A percentile compares a stretch with the other conserved stretches of the same genome.
Conservation (phyloP, 371 early-diverging fungal species). For the Mucor saturninus region DNA sequence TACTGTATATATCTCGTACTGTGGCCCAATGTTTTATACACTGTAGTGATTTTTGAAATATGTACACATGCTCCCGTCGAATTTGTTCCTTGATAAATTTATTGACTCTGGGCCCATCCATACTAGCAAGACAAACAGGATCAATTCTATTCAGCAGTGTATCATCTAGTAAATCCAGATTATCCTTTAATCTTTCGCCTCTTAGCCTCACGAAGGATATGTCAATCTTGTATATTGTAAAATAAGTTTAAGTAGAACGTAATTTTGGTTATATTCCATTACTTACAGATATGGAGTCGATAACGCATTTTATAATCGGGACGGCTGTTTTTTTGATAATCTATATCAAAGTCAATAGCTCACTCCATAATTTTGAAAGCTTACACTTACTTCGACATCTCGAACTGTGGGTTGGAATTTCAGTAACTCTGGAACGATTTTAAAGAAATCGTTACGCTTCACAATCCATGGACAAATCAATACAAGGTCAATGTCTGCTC, state of each 20-base stretch:
- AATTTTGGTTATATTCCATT: neutral
- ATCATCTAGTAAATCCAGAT: constrained; percentile 39
- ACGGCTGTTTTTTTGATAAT: constrained; percentile 37
- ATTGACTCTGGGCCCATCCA: constrained; percentile 51
- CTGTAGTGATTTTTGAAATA: constrained; percentile 33
- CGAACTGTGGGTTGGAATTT: constrained; percentile 22
- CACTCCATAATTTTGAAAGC: neutral
- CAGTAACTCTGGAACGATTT: constrained; percentile 24
- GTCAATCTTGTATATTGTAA: constrained; percentile 32
- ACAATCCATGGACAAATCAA: constrained; percentile 33
- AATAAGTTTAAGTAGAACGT: neutral
- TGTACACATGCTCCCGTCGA: constrained; percentile 1
- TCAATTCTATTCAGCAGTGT: constrained; percentile 30
- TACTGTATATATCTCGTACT: constrained; percentile 39
- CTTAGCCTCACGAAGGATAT: constrained; percentile 45
- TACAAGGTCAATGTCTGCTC: constrained; percentile 45
- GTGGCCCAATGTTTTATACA: constrained; percentile 46
- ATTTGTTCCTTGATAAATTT: constrained; percentile 30
- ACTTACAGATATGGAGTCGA: constrained; percentile 42
- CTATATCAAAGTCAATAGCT: constrained; percentile 12
- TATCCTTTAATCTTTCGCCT: constrained; percentile 9
- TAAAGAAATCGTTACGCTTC: constrained; percentile 29
- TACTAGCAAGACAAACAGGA: constrained; percentile 33
- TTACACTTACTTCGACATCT: constrained; percentile 37
- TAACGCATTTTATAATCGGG: constrained; percentile 44